Base-by-base conservation (phyloP, 2,329 filamentous ascomycete genomes). In the Fragosphaeria purpurea region DNA sequence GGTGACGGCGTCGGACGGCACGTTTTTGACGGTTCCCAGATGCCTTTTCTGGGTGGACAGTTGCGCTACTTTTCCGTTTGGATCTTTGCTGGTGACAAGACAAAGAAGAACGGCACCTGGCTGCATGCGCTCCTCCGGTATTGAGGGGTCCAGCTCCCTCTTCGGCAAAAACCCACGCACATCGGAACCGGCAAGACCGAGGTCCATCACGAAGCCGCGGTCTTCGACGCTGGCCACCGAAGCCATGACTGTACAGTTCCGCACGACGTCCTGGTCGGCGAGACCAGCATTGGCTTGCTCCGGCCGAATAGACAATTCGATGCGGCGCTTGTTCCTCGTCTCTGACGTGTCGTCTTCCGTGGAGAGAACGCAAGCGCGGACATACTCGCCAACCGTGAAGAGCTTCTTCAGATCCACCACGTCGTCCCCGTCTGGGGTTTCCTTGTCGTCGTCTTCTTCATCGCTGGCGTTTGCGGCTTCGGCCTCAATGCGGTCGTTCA, bases 171-270 rank as follows among this genome's bases (percentile, higher is more conserved):
- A 98, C 3, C 87, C 93, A 56, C 82, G 83, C 48, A 90, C 65
- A 39, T 79, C 76, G 35, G 75, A 70, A 48, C 82, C 79, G 38
- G 82, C 74, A 6, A 97, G 72, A 13, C 88, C 88, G 39, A 97
- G 69, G 59, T 96, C 88, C 88, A 98, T 95, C 50, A 97, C 80
- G 52, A 93, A 77, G 55, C 93, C 93, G 62, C 95, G 90, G 60
- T 98, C 94, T 67, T 98, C 91, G n/a, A 94, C 85, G 66, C 91
- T 98, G 47, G 78, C 69, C 32, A 98, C 83, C 0, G 89, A 85
- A 2, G 89, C 91, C 76, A 97, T 94, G 22, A 97, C 72, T 44
- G 86, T 89, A 56, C 74, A 76, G 61, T 95, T 85, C 41, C 77
- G 68, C 8, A 93, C 81, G 8, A 96, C 67, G 59, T 88, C 88